Evolutionary conservation across 257 asterid species (phyloP).

Genomic region (Solanum acaule): DNA sequence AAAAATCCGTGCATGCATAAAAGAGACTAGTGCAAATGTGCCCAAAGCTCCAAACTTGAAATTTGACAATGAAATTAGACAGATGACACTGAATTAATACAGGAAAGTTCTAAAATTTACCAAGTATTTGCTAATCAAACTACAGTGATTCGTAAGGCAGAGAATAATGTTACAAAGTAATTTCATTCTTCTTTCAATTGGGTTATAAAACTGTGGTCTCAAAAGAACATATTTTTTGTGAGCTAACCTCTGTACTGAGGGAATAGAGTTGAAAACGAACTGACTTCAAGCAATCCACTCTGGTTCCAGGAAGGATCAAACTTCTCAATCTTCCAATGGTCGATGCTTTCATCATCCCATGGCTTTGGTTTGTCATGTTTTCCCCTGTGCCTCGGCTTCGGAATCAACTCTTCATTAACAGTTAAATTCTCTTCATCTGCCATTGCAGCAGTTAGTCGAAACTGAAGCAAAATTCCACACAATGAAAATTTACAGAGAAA

Average conservation of each 20-base stretch:
- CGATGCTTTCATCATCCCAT: constrained; percentile 62
- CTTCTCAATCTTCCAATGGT: constrained; percentile 68
- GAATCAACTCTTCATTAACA: constrained; percentile 15
- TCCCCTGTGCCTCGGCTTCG: constrained; percentile 41
- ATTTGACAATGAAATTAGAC: neutral
- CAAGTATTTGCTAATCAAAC: neutral
- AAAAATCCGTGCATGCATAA: neutral
- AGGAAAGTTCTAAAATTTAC: neutral
- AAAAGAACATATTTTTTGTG: neutral
- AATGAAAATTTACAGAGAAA: neutral
- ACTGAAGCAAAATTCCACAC: neutral
- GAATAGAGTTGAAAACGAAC: constrained; percentile 69
- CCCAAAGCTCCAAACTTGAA: neutral
- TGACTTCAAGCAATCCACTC: constrained; percentile 55
- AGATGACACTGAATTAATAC: neutral
- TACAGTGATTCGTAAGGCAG: neutral
- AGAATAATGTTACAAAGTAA: neutral
- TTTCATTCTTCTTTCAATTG: no score
- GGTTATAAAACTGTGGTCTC: neutral
- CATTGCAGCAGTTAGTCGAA: neutral
- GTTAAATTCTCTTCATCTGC: neutral
- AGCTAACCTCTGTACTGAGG: constrained; percentile 43
- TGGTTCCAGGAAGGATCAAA: constrained; percentile 70
- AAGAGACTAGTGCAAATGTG: neutral
- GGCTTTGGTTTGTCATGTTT: constrained; percentile 74